A percentile compares a stretch with the other conserved stretches of the same genome.
phyloP scores from a whole-genome alignment of 176 grass and related monocot genomes.

The Musa troglodytarum region DNA sequence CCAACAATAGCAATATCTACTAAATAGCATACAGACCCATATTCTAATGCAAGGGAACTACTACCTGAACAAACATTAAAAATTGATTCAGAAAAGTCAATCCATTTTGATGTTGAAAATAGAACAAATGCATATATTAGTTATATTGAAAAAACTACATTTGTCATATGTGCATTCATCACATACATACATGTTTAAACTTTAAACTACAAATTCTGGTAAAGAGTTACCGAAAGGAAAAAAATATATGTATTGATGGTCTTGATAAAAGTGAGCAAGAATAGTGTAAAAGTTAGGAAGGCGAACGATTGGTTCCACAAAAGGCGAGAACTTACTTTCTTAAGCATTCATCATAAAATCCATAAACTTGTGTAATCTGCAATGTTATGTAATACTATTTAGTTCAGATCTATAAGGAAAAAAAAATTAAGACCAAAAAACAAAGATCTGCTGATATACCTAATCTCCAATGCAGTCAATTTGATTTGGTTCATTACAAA shows the following conservation, averaged over 20 bases:
- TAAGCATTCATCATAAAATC: constrained; percentile 96
- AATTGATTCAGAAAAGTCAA: too few relatives aligned
- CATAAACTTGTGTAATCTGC: constrained; percentile 98
- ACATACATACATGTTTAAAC: not conserved
- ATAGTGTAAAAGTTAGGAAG: not conserved
- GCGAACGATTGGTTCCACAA: not conserved
- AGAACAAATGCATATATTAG: not conserved
- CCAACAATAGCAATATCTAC: not conserved
- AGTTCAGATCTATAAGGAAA: constrained; percentile 10
- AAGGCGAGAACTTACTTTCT: constrained; percentile 63
- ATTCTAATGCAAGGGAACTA: too few relatives aligned
- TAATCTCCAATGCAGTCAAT: not conserved
- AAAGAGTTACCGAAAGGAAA: not conserved
- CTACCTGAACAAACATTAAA: too few relatives aligned
- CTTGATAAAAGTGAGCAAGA: not conserved
- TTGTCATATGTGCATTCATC: not conserved
- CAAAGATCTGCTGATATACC: not conserved
- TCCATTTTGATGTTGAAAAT: not conserved
- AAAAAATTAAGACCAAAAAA: not conserved
- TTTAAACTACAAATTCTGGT: not conserved
- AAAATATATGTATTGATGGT: not conserved
- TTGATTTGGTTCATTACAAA: not conserved
- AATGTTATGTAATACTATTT: not conserved
- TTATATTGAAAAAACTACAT: not conserved
- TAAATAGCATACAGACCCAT: too few relatives aligned